Evolutionary conservation across 305 asterid species (phyloP).

Genomic region (Fraxinus albicans): DNA sequence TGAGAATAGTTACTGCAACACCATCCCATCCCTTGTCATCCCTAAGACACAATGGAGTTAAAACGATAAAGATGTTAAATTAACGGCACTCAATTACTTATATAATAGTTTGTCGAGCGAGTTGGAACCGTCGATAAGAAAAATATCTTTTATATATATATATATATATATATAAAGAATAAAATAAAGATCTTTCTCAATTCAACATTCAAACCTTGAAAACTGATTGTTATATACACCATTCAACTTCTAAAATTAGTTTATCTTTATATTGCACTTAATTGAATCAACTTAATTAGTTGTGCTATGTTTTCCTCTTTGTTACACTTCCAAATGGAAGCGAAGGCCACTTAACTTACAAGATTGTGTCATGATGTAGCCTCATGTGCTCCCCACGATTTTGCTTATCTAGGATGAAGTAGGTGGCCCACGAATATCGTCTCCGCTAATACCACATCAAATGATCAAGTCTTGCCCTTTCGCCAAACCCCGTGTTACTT

Average conservation of each 20-base stretch:
- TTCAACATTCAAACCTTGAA: background rate
- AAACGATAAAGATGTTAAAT: background rate
- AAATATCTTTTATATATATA: too few relatives aligned
- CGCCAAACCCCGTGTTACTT: too few relatives aligned
- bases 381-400: too few relatives aligned
- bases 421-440: too few relatives aligned
- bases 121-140: background rate
- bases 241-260: background rate
- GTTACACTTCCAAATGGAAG: too few relatives aligned
- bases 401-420: too few relatives aligned
- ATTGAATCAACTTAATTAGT: background rate
- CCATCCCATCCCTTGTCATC: background rate
- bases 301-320: too few relatives aligned
- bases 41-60: background rate
- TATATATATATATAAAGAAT: too few relatives aligned
- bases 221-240: background rate
- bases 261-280: background rate
- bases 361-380: too few relatives aligned
- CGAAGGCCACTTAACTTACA: too few relatives aligned
- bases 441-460: too few relatives aligned
- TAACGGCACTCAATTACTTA: background rate
- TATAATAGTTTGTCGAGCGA: background rate
- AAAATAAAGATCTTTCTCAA: background rate
- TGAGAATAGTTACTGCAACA: background rate
- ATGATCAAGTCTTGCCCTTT: too few relatives aligned